These are phyloP conservation scores for Brassica cretica DNA, from an alignment of 345 rosid genomes.

Conservation along the genomic window DNA sequence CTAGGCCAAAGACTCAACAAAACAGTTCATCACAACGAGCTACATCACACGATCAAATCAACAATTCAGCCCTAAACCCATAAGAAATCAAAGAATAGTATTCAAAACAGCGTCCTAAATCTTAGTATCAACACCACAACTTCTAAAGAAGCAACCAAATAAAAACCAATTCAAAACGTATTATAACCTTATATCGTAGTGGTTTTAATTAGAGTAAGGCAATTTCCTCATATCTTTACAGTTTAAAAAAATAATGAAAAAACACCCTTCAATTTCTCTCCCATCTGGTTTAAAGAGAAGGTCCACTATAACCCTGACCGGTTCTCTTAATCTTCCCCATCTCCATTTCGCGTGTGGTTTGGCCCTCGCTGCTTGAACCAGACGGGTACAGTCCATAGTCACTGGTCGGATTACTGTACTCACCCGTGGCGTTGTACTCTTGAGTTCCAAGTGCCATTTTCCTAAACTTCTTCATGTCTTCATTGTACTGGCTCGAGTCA, in stretches of 20 bases:
- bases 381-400: constrained; percentile 61
- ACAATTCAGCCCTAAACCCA: not conserved
- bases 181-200: not conserved
- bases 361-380: constrained; percentile 78
- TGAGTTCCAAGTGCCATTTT: constrained; percentile 72
- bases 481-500: constrained; percentile 71
- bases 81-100: not conserved
- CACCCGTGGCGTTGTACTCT: constrained; percentile 60
- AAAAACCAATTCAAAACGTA: not conserved
- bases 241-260: not conserved
- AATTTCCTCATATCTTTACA: not conserved
- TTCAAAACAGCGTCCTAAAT: not conserved
- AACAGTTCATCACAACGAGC: not conserved
- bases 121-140: not conserved
- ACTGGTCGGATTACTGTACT: constrained; percentile 63
- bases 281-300: constrained; percentile 5
- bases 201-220: not conserved
- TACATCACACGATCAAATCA: not conserved
- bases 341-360: constrained; percentile 69
- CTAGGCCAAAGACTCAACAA: not conserved
- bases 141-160: not conserved
- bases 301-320: constrained; percentile 36
- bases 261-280: not conserved
- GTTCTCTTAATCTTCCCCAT: constrained; percentile 53
- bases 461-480: constrained; percentile 77